Evolutionary conservation across 805 yeast species (phyloP).

Genomic region (Brettanomyces anomalus): DNA sequence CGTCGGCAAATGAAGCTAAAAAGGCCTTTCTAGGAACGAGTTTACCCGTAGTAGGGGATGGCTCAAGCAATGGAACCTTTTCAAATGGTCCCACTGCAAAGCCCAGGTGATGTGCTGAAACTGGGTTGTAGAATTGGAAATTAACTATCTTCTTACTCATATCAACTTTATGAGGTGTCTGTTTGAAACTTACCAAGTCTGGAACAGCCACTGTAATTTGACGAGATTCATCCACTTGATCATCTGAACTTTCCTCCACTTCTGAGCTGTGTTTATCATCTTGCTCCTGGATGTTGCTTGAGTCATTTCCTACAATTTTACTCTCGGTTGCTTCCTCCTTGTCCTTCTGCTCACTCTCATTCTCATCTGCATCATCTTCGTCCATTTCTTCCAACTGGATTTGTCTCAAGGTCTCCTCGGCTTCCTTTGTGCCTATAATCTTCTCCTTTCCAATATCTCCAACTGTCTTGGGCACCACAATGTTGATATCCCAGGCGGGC

Average conservation of each 20-base stretch:
- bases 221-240: constrained; percentile 31
- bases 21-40: constrained; percentile 20
- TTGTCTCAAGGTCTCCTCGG: constrained; percentile 20
- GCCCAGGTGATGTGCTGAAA: constrained; percentile 90
- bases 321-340: neutral
- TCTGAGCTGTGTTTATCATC: constrained; percentile 20
- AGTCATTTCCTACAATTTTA: too few relatives aligned
- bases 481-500: constrained; percentile 85
- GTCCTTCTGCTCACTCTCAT: constrained; percentile 1
- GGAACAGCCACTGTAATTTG: constrained; percentile 65
- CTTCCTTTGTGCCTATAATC: constrained; percentile 32
- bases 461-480: constrained; percentile 75
- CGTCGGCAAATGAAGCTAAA: constrained; percentile 25
- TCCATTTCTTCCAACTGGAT: constrained; percentile 23
- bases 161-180: constrained; percentile 69
- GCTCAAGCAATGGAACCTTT: constrained; percentile 43
- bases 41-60: constrained; percentile 24
- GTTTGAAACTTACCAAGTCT: constrained; percentile 56
- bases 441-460: constrained; percentile 53
- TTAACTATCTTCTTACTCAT: constrained; percentile 64
- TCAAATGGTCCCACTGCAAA: constrained; percentile 91
- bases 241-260: constrained; percentile 23
- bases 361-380: constrained; percentile 26
- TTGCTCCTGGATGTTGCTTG: constrained; percentile 7
- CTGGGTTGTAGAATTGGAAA: constrained; percentile 76